Conservation (phyloP, 2,329 filamentous ascomycete genomes). For the Aspergillus pseudoterreus region DNA sequence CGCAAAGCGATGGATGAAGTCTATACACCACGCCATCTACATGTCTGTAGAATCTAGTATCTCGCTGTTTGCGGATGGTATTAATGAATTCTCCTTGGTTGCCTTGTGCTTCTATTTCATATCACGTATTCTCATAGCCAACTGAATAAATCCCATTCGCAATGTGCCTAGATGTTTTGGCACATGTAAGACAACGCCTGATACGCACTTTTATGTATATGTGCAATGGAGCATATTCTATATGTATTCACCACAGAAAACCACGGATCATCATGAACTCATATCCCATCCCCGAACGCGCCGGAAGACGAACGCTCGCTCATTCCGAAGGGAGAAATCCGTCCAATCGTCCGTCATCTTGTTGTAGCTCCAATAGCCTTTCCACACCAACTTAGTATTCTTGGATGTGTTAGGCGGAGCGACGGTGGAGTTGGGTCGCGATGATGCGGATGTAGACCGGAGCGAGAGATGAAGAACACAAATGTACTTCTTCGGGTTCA, state of each 20-base stretch:
- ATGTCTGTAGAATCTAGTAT: too few species aligned
- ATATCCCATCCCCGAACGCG: slow-evolving; percentile 59
- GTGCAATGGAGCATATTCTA: background rate
- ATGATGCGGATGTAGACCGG: slow-evolving; percentile 49
- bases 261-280: slow-evolving; percentile 15
- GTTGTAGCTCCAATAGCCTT: slow-evolving; percentile 89
- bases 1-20: too few species aligned
- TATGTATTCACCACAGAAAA: background rate
- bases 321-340: slow-evolving; percentile 67
- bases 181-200: too few species aligned
- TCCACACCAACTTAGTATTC: slow-evolving; percentile 88
- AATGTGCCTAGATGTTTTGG: too few species aligned
- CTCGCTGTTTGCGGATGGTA: too few species aligned
- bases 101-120: too few species aligned
- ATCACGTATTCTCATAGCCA: too few species aligned
- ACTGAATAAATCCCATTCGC: too few species aligned
- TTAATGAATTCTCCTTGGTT: too few species aligned
- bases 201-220: too few species aligned
- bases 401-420: slow-evolving; percentile 47
- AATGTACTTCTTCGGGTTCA: slow-evolving; percentile 66
- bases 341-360: slow-evolving; percentile 84
- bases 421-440: slow-evolving; percentile 39
- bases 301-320: slow-evolving; percentile 59
- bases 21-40: too few species aligned
- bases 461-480: slow-evolving; percentile 78